Evolutionary conservation across 192 early-diverging fungal species (phyloP), one percentile per base, ranked within the genome.

Genomic region (Coemansia interrupta): DNA sequence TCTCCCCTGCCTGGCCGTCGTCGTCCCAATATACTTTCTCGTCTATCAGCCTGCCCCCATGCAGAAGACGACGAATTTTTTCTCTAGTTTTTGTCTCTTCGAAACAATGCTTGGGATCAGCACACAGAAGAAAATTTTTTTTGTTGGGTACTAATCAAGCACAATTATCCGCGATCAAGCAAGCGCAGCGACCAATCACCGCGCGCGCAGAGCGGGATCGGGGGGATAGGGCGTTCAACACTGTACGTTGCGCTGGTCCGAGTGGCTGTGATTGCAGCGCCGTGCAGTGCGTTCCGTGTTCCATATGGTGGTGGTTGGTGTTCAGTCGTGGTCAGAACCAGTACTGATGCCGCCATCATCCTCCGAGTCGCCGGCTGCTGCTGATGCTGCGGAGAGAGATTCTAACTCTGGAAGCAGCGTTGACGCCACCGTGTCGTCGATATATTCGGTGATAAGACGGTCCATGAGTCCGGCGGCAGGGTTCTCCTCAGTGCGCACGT

Each of bases 51-150:
- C 22, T 45, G 15, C 43, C 19, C 43, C 19, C 43, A 45, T 45
- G 17, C 43, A 45, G 17, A 45, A 10, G 17, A 20, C 32, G 32
- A 36, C 32, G 32, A 26, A 26, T 30, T 18, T 53, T 53, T 53
- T 51, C 40, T 41, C 40, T 41, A 24, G 17, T 26, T 51, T 29
- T 51, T 17, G 26, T 29, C 26, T 26, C 49, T n/a, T 26, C 14
- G 28, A 50, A 50, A 50, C 48, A 13, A 26, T 26, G 10, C 32
- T 53, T 17, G 32, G 51, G 51, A 53, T 53, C 51, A 47, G 38
- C 64, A 54, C 50, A 23, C 23, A 28, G 50, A 51, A 40, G 36
- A 40, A 68, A 68, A 56, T 40, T 61, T 61, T 66, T 58, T 66
- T 49, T 42, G 43, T 47, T 30, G 48, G 38, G 57, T 36, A 36